A percentile compares a stretch with the other conserved stretches of the same genome.
phyloP scores from a whole-genome alignment of 1,284 basidiomycete species.

The Rhodotorula sp. region DNA sequence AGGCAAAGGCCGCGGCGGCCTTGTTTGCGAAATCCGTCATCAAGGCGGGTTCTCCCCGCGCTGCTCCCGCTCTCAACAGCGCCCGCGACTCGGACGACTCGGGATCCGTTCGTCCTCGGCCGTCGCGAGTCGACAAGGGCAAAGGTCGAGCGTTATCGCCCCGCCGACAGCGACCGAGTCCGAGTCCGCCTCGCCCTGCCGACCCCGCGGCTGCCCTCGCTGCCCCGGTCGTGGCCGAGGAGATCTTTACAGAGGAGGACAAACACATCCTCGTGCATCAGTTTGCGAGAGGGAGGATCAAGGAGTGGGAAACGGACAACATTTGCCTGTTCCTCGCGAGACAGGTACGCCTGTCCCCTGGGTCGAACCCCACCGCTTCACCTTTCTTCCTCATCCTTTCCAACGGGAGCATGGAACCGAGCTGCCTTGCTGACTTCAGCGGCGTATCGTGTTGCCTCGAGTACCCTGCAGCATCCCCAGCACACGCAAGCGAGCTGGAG shows the following conservation, averaged over 20 bases:
- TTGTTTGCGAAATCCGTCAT: background rate
- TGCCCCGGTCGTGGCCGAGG: background rate
- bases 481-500: background rate
- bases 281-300: background rate
- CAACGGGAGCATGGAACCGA: no score
- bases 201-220: rapidly evolving
- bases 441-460: no score
- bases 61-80: background rate
- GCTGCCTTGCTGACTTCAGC: no score
- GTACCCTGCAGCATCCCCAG: background rate
- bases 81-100: background rate
- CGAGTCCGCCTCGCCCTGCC: background rate
- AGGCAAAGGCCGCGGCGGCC: no score
- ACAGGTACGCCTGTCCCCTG: background rate
- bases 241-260: constrained; percentile 4
- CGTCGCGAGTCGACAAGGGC: background rate
- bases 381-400: no score
- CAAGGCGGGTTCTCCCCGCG: background rate
- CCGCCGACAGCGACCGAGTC: background rate
- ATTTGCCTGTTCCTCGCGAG: background rate
- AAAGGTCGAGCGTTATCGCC: background rate
- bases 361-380: no score
- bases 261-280: background rate
- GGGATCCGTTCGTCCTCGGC: no score
- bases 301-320: background rate